These are phyloP conservation scores for Pythium rhizo-oryzae DNA, from an alignment of 352 stramenopile genomes.

Conservation along the genomic window DNA sequence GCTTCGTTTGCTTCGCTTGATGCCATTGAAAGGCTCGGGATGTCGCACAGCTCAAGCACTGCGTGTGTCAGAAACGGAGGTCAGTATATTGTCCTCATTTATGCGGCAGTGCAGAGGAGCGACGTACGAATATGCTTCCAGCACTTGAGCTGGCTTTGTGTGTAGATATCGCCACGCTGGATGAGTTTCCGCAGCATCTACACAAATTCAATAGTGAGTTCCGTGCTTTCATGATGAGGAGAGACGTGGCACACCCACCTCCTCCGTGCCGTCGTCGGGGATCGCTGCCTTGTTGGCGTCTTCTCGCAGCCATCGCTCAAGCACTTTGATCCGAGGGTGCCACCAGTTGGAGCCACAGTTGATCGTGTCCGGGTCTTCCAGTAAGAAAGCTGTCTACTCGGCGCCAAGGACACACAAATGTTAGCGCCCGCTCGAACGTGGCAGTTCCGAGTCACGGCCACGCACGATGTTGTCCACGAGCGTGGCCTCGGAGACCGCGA, in stretches of 20 bases:
- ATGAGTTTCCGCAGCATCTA: slow-evolving; percentile 75
- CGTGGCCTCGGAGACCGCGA: slow-evolving; percentile 53
- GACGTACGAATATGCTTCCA: slow-evolving; percentile 74
- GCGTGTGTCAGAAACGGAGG: not conserved
- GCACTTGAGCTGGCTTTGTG: slow-evolving; percentile 65
- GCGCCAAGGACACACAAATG: not conserved
- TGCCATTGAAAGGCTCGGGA: slow-evolving; percentile 37
- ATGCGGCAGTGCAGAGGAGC: too few species aligned
- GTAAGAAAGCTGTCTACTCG: slow-evolving; percentile 48
- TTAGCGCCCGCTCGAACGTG: too few species aligned
- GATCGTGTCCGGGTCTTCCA: slow-evolving; percentile 50
- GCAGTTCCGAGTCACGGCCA: not conserved
- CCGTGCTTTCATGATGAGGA: too few species aligned
- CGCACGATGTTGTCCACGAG: slow-evolving; percentile 57
- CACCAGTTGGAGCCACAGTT: slow-evolving; percentile 58
- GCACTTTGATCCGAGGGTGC: slow-evolving; percentile 61
- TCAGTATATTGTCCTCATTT: not conserved
- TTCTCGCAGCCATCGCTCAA: slow-evolving; percentile 76
- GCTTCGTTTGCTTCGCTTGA: slow-evolving; percentile 13
- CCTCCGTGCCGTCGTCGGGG: slow-evolving; percentile 70
- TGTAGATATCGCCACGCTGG: slow-evolving; percentile 71
- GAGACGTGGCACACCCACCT: slow-evolving; percentile 32
- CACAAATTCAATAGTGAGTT: not conserved
- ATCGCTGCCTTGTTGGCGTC: slow-evolving; percentile 58
- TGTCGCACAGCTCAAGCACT: slow-evolving; percentile 74